These are phyloP conservation scores for Exidia glandulosa DNA, from an alignment of 768 basidiomycete species.

Conservation along the genomic window DNA sequence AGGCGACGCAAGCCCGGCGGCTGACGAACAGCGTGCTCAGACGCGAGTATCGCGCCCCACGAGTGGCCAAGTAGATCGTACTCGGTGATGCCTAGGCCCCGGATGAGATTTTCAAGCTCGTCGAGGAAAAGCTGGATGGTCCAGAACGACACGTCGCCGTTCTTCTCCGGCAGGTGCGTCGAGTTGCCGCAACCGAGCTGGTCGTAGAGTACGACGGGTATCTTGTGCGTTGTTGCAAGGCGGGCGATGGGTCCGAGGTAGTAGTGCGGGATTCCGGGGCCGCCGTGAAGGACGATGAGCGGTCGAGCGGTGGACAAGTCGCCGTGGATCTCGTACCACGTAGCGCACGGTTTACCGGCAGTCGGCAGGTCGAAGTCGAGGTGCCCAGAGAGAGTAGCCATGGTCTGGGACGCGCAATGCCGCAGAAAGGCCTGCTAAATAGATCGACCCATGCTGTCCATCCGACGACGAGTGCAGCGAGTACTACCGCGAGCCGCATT, in stretches of 20 bases:
- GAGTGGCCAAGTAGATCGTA: slow-evolving; percentile 5
- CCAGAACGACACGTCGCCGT: slow-evolving; percentile 7
- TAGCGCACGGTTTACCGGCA: slow-evolving; percentile 4
- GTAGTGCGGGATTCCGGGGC: slow-evolving; percentile 1
- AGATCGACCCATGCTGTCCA: too few relatives aligned
- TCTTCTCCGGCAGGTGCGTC: slow-evolving; percentile 7
- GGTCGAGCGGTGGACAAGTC: slow-evolving; percentile 3
- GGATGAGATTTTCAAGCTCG: slow-evolving; percentile 6
- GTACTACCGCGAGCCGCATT: too few relatives aligned
- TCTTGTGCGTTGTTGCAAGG: background rate
- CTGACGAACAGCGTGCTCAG: background rate
- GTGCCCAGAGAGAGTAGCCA: background rate
- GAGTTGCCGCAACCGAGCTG: slow-evolving; percentile 8
- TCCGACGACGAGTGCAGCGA: too few relatives aligned
- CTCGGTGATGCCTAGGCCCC: slow-evolving; percentile 4
- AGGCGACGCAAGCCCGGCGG: slow-evolving; percentile 6
- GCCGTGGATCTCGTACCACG: slow-evolving; percentile 4
- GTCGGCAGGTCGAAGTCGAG: background rate
- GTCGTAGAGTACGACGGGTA: slow-evolving; percentile 8
- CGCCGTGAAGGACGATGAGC: slow-evolving; percentile 6
- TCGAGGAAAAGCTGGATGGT: slow-evolving; percentile 5
- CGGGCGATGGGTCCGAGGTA: slow-evolving; percentile 1
- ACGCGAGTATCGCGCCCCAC: slow-evolving; percentile 7
- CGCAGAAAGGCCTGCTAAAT: too few relatives aligned
- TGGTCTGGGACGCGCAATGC: too few relatives aligned